A percentile compares a stretch with the other conserved stretches of the same genome.
Conservation (phyloP, 2,329 filamentous ascomycete genomes). For the Fusarium anguioides region DNA sequence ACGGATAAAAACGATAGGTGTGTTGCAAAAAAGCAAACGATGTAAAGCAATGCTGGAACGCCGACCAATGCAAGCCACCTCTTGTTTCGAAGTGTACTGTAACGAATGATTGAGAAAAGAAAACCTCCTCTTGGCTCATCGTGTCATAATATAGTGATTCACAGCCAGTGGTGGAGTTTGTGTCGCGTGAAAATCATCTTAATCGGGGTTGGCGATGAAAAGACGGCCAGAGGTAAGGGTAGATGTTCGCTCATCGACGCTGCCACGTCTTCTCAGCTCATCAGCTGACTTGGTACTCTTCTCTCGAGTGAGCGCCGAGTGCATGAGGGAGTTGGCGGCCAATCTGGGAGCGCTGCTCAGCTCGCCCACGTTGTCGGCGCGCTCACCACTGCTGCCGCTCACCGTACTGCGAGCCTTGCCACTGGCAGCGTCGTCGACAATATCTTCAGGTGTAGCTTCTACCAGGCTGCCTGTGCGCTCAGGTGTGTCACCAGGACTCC, state of each 20-base stretch:
- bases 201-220: conserved; percentile 88
- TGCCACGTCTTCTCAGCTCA: conserved; percentile 79
- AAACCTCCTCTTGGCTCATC: conserved; percentile 28
- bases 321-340: conserved; percentile 68
- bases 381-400: conserved; percentile 69
- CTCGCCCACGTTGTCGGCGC: conserved; percentile 70
- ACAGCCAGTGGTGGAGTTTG: conserved; percentile 10
- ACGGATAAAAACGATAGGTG: conserved; percentile 43
- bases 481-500: conserved; percentile 67
- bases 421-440: conserved; percentile 57
- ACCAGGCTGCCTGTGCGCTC: conserved; percentile 65
- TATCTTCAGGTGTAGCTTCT: conserved; percentile 53
- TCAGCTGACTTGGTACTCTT: conserved; percentile 76
- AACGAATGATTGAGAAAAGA: conserved; percentile 36
- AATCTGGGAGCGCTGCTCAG: conserved; percentile 61
- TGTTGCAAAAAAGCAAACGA: conserved; percentile 28
- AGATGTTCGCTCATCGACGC: conserved; percentile 83
- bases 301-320: conserved; percentile 69
- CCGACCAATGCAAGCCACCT: conserved; percentile 43
- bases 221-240: conserved; percentile 79
- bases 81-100: conserved; percentile 28
- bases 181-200: conserved; percentile 27
- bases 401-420: conserved; percentile 62
- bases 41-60: conserved; percentile 46
- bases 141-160: conserved; percentile 25